Conservation (phyloP, 495 filamentous ascomycete species). For the Podospora conica region DNA sequence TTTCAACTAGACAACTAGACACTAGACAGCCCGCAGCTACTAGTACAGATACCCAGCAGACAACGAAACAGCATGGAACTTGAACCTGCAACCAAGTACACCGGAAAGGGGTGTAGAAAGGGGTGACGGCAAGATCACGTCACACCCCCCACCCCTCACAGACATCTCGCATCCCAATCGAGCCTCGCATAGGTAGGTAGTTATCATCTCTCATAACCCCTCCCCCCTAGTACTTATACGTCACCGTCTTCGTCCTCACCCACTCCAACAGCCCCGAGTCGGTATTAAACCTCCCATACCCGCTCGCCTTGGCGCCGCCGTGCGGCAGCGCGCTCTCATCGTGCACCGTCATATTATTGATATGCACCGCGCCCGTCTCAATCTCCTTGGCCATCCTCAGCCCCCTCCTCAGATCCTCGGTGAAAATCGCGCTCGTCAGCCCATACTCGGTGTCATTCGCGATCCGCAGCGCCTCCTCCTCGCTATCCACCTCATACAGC, state of each 20-base stretch:
- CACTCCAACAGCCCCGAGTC: constrained; percentile 60
- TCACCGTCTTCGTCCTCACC: constrained; percentile 77
- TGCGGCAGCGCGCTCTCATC: constrained; percentile 76
- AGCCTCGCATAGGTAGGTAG: background rate
- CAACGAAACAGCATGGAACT: background rate
- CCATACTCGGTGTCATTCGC: constrained; percentile 83
- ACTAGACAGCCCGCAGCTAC: too few species aligned
- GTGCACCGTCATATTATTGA: constrained; percentile 80
- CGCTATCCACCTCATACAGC: constrained; percentile 47
- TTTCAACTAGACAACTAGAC: background rate
- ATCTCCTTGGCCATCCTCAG: constrained; percentile 69
- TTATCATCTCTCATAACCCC: background rate
- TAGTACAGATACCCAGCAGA: background rate
- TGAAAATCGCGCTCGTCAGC: constrained; percentile 82
- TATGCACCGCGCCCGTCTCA: constrained; percentile 80
- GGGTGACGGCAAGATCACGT: background rate
- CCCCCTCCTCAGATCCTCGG: constrained; percentile 66
- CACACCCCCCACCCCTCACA: background rate
- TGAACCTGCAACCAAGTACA: background rate
- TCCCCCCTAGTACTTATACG: constrained; percentile 50
- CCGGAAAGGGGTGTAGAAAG: background rate
- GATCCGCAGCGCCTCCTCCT: constrained; percentile 66
- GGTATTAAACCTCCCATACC: constrained; percentile 62
- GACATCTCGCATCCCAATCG: background rate
- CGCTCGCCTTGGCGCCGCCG: constrained; percentile 80